A percentile compares a stretch with the other conserved stretches of the same genome.
phyloP scores from a whole-genome alignment of 139 green algal species.

The Zygnema cylindricum region DNA sequence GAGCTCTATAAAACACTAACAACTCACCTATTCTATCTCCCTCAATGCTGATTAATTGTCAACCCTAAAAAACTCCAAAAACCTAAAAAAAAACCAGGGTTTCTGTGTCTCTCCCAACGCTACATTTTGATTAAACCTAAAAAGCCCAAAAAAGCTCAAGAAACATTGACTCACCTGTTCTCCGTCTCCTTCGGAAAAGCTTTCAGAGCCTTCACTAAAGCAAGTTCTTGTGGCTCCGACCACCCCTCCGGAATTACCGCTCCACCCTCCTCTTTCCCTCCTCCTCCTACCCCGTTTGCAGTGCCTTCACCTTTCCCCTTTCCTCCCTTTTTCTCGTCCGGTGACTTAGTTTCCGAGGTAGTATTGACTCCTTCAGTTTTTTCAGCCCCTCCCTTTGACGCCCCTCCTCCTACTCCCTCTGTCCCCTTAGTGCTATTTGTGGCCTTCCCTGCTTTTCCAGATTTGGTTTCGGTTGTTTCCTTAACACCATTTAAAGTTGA shows the following conservation, averaged over 20 bases:
- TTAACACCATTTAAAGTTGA: not conserved
- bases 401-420: not conserved
- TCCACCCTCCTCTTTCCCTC: slow-evolving; percentile 20
- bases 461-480: not conserved
- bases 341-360: not conserved
- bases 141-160: not conserved
- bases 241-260: slow-evolving; percentile 63
- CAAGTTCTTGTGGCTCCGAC: slow-evolving; percentile 84
- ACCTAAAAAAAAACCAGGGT: slow-evolving; percentile 29
- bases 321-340: not conserved
- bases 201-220: slow-evolving; percentile 91
- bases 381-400: not conserved
- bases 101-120: not conserved
- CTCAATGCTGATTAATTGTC: no score
- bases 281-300: not conserved
- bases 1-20: no score
- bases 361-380: not conserved
- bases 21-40: no score
- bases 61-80: no score
- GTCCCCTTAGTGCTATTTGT: slow-evolving; percentile 1
- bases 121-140: no score
- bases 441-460: not conserved
- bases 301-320: not conserved
- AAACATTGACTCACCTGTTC: slow-evolving; percentile 60
- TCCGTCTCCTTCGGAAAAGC: slow-evolving; percentile 79